Conservation (phyloP, 2,329 filamentous ascomycete species). For the Cryphonectria parasitica region DNA sequence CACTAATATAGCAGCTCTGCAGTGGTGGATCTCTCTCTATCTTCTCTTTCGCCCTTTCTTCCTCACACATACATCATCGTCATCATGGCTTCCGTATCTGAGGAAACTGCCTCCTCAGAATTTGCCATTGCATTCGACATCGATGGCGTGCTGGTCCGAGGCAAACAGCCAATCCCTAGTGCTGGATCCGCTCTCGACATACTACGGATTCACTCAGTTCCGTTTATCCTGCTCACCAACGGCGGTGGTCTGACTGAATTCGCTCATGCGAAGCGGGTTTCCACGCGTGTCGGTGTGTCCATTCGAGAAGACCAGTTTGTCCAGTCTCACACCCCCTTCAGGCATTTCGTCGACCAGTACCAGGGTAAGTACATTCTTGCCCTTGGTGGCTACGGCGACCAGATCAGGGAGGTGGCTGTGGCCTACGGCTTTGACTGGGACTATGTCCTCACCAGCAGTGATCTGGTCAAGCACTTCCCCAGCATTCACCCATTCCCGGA, state of each 20-base stretch:
- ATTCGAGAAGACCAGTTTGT: constrained; percentile 56
- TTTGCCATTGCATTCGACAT: constrained; percentile 51
- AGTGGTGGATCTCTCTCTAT: background rate
- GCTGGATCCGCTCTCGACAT: constrained; percentile 62
- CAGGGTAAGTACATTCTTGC: constrained; percentile 57
- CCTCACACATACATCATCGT: no score
- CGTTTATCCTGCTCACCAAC: constrained; percentile 76
- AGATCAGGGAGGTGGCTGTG: constrained; percentile 37
- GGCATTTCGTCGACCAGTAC: constrained; percentile 54
- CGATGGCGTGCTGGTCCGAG: constrained; percentile 72
- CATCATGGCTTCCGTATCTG: no score
- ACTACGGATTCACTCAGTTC: constrained; percentile 64
- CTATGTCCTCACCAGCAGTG: constrained; percentile 43
- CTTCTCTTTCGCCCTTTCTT: no score
- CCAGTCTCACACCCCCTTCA: constrained; percentile 76
- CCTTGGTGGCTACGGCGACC: constrained; percentile 51
- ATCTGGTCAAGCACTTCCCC: constrained; percentile 34
- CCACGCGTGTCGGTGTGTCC: constrained; percentile 54
- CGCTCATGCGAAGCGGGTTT: constrained; percentile 64
- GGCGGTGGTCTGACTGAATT: constrained; percentile 71
- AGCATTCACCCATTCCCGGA: constrained; percentile 42
- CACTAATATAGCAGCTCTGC: background rate
- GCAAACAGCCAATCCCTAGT: constrained; percentile 63
- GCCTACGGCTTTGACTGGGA: constrained; percentile 41
- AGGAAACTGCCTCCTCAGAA: background rate